These are phyloP conservation scores for Dothidotthia symphoricarpi DNA, from an alignment of 2,329 filamentous ascomycete genomes.

Conservation along the genomic window DNA sequence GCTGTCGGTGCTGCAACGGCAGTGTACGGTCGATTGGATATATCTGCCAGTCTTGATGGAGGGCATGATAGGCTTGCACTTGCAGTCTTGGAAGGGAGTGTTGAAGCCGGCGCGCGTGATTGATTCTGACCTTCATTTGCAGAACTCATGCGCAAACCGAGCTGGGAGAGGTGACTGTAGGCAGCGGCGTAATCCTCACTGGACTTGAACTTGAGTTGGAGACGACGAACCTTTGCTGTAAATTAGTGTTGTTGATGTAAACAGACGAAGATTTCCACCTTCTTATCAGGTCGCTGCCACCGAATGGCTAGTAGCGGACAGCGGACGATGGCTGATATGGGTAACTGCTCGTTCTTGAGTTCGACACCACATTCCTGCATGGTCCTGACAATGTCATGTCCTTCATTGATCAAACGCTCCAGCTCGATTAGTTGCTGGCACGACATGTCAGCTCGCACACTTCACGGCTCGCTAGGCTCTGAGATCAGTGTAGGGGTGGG, in stretches of 20 bases:
- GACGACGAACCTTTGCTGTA: constrained; percentile 40
- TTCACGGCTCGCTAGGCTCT: neutral
- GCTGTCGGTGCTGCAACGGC: constrained; percentile 13
- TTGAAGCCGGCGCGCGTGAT: constrained; percentile 6
- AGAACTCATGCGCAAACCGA: constrained; percentile 35
- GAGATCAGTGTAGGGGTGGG: constrained; percentile 1
- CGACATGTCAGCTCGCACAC: constrained; percentile 7
- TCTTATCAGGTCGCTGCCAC: constrained; percentile 39
- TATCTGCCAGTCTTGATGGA: constrained; percentile 27
- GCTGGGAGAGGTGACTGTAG: constrained; percentile 31
- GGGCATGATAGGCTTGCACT: constrained; percentile 23
- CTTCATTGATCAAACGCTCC: constrained; percentile 22
- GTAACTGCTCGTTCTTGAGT: constrained; percentile 42
- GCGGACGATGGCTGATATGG: constrained; percentile 46
- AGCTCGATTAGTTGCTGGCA: constrained; percentile 26
- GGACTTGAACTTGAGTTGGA: constrained; percentile 47
- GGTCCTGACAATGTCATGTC: constrained; percentile 16
- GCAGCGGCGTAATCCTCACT: constrained; percentile 39
- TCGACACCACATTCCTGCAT: constrained; percentile 27
- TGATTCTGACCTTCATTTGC: constrained; percentile 8
- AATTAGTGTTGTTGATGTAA: too few relatives aligned
- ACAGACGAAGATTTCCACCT: constrained; percentile 22
- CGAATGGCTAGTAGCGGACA: constrained; percentile 43
- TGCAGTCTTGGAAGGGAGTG: constrained; percentile 2
- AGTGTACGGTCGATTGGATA: constrained; percentile 24